Evolutionary conservation across 2,329 filamentous ascomycete genomes (phyloP), one percentile per base, ranked within the genome.

Genomic region (Hymenoscyphus fraxineus): DNA sequence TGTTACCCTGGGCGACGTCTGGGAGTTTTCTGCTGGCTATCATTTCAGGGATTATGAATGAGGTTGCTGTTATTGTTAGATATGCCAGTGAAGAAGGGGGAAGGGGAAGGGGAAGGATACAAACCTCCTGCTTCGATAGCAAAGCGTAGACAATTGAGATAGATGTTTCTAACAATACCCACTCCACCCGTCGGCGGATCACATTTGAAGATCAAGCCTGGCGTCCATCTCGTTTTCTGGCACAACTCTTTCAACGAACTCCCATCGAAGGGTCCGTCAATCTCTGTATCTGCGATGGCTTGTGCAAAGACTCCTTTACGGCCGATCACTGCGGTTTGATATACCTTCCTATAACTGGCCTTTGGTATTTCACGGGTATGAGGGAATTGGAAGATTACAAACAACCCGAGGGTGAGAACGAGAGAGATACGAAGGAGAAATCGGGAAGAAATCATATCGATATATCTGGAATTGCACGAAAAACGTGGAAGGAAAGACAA

Each of bases 71-170:
- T 39, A 1, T 10, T 54, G 9, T 54, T 13, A 54, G 19, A 3
- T 10, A 27, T 27, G 22, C 6, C n/a, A 12, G 22, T 13, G 22
- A 10, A 54, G 19, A 3, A 27, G 2, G 2, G 27, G 19, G 27
- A 27, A 2, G 2, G 27, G 27, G 9, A 54, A 13, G 15, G 32
- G 6, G 31, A 4, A 1, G 31, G 13, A 9, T 9, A n/a, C 31
- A 7, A 68, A 76, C 80, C 80, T 62, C 81, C 81, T 54, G 80
- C 78, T 73, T 81, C 79, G 39, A 82, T 81, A 15, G 79, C 79
- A 60, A 79, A 77, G 55, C 80, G 76, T 27, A 82, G 70, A 70
- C 80, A 82, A 64, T 77, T 78, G 60, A 82, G 70, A 41, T 80
- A 73, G n/a, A 77, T 77, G 67, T 80, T 80, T 64, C 80, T 77